Evolutionary conservation across 768 basidiomycete species (phyloP).

Genomic region (Amylocystis lapponica): DNA sequence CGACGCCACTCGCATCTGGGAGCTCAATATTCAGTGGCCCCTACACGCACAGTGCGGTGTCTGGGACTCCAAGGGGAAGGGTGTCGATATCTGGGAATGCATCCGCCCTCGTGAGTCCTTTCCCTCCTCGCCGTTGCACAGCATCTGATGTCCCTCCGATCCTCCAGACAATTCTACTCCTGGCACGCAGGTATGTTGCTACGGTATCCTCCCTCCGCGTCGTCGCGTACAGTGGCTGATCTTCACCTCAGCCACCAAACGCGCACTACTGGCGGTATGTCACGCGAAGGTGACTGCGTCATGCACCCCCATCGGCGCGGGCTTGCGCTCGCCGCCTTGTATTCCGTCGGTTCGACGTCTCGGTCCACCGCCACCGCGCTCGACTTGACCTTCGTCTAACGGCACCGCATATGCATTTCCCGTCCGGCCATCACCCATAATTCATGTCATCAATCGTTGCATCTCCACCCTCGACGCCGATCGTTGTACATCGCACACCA

Average conservation of each 20-base stretch:
- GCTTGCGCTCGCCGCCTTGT: background rate
- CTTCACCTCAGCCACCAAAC: conserved; percentile 34
- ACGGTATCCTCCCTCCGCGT: background rate
- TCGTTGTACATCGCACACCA: too few species aligned
- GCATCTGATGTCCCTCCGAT: conserved; percentile 5
- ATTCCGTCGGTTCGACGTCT: too few species aligned
- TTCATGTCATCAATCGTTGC: too few species aligned
- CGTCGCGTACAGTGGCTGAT: conserved; percentile 2
- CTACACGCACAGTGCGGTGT: conserved; percentile 63
- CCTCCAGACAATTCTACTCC: conserved; percentile 53
- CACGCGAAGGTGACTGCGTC: conserved; percentile 34
- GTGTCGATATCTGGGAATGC: conserved; percentile 76
- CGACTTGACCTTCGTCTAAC: too few species aligned
- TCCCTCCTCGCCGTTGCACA: conserved; percentile 2
- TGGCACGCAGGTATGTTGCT: conserved; percentile 34
- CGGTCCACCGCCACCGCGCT: too few species aligned
- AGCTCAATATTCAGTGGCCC: conserved; percentile 59
- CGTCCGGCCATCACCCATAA: too few species aligned
- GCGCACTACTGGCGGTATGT: conserved; percentile 41
- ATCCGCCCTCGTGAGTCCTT: conserved; percentile 54
- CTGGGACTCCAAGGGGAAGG: conserved; percentile 61
- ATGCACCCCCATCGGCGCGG: background rate
- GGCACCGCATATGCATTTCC: too few species aligned
- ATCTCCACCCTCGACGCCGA: too few species aligned
- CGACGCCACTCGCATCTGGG: conserved; percentile 69